Percentiles rank a stretch among this genome's conserved stretches.
Conservation (phyloP, 2,329 filamentous ascomycete species). For the Phyllosticta citribraziliensis region DNA sequence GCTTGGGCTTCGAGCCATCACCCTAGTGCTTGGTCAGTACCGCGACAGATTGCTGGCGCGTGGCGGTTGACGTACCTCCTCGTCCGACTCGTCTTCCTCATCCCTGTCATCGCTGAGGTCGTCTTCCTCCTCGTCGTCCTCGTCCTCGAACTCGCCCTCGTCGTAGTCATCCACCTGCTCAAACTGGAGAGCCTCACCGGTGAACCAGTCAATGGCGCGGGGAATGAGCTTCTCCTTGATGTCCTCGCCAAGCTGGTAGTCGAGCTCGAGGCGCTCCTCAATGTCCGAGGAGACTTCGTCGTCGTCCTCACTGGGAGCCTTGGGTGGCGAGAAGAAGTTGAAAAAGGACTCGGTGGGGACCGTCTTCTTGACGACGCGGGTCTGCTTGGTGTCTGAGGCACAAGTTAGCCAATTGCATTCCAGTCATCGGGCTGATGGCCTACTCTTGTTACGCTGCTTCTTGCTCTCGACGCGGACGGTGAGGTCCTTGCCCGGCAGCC, state of each 20-base stretch:
- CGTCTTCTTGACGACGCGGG: constrained; percentile 96
- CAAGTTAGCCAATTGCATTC: constrained; percentile 39
- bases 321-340: constrained; percentile 97
- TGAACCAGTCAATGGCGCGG: constrained; percentile 98
- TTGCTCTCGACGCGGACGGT: constrained; percentile 95
- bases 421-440: constrained; percentile 89
- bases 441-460: constrained; percentile 99
- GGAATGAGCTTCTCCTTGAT: constrained; percentile 99
- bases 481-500: constrained; percentile 86
- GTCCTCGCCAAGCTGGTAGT: constrained; percentile 97
- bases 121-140: constrained; percentile 87
- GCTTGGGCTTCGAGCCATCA: constrained; percentile 34
- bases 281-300: constrained; percentile 77
- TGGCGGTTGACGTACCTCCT: constrained; percentile 20
- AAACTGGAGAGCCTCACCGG: constrained; percentile 91
- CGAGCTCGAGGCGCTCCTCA: constrained; percentile 92
- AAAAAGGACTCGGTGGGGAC: constrained; percentile 95
- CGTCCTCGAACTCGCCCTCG: constrained; percentile 75
- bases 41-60: not conserved
- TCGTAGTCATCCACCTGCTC: constrained; percentile 86
- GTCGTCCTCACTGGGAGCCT: constrained; percentile 68
- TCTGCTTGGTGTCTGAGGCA: constrained; percentile 89
- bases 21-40: constrained; percentile 18
- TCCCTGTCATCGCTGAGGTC: constrained; percentile 72
- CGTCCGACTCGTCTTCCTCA: constrained; percentile 50